Base-by-base conservation (phyloP, 192 early-diverging fungal genomes). In the Anaeromyces robustus region DNA sequence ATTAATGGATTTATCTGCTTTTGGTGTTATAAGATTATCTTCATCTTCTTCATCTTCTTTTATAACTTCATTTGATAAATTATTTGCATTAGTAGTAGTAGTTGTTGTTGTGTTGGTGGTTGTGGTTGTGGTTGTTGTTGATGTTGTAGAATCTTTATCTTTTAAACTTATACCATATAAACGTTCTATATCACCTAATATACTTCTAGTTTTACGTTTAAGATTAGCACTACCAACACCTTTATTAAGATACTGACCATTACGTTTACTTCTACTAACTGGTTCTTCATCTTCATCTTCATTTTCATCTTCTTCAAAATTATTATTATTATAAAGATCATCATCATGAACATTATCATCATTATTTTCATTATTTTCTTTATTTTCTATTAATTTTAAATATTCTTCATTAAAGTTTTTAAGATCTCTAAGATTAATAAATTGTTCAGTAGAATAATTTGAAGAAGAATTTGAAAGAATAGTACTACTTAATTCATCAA, bases 281-380 rank as follows among this genome's bases (percentile, higher is more conserved):
- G 19, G 52, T 77, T 43, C 79, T 77, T 77, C 81, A 41, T 82
- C 43, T 11, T 81, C 79, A 17, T 81, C 79, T 30, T 82, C 79
- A 17, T 82, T 78, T 12, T 30, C 78, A 19, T 30, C 17, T 12
- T 37, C 31, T 22, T 30, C 78, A 26, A 86, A 82, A 52, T 83
- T 85, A 37, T 82, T 83, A 30, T n/a, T n/a, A n/a, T n/a, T n/a
- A n/a, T n/a, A n/a, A n/a, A n/a, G n/a, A n/a, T n/a, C n/a, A n/a
- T n/a, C n/a, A n/a, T n/a, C n/a, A n/a, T n/a, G n/a, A n/a, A n/a
- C n/a, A n/a, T n/a, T n/a, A n/a, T n/a, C n/a, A n/a, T n/a, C n/a
- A n/a, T n/a, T n/a, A n/a, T n/a, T n/a, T n/a, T n/a, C n/a, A n/a
- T n/a, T n/a, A n/a, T n/a, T n/a, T n/a, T n/a, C n/a, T n/a, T n/a